Evolutionary conservation across 1,284 basidiomycete species (phyloP), one percentile per base, ranked within the genome.

Genomic region (Heterobasidion irregulare): DNA sequence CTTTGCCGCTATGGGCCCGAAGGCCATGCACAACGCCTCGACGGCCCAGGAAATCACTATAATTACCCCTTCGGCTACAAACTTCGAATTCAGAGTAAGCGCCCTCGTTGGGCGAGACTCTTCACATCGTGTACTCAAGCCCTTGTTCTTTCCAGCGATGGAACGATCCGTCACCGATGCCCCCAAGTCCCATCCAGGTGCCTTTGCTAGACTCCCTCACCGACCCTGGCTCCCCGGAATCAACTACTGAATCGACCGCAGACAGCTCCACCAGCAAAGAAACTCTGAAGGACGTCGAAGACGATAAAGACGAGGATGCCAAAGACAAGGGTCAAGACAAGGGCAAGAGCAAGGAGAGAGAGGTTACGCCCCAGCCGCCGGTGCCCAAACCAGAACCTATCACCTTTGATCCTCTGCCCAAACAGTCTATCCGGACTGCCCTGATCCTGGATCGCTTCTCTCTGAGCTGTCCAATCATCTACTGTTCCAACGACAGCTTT

Each of bases 21-120:
- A 86, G 64, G 82, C 85, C 1, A 75, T 89, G 64, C 84, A 88
- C 62, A 88, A 83, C 61, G 84, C 83, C 8, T 87, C 86, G 8
- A 89, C 87, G 0, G 86, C 86, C 0, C 84, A 87, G 67, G 86
- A 89, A 68, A 80, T 89, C 58, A 79, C 80, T 18, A 78, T 89
- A 45, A 78, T 89, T 53, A 81, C 84, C 1, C 84, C 84, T 6
- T 75, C 73, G 15, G 83, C 86, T 2, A 70, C 73, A 32, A 79
- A 84, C 62, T 84, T 89, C 57, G 79, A 87, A 64, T 84, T 86
- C 65, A 75, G 82, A 60, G 87, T 89, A 64, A 64, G 79, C 64
- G 35, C 43, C 36, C 35, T 26, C 58, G 34, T 38, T 50, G 56
- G 38, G 36, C 53, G 43, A 56, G n/a, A 53, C 13, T 13, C 18